Evolutionary conservation across 768 basidiomycete species (phyloP).

Genomic region (Phanerochaete carnosa): DNA sequence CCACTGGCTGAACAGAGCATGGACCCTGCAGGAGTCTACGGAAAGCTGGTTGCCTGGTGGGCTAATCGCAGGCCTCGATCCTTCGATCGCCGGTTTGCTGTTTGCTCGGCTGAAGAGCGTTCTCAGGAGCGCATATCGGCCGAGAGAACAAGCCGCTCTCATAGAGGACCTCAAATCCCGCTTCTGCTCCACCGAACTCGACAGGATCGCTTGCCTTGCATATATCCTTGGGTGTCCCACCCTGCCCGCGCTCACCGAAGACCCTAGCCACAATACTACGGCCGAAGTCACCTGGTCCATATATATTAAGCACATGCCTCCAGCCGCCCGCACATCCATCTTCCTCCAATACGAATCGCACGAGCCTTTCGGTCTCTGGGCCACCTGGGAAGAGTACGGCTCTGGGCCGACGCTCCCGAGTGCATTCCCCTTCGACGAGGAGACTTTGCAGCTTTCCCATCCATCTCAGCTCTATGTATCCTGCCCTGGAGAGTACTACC

Average conservation of each 20-base stretch:
- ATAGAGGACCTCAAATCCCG: not conserved
- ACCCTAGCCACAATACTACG: no score
- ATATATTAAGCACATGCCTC: not conserved
- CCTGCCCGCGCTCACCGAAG: not conserved
- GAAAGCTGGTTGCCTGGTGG: not conserved
- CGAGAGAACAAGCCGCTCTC: not conserved
- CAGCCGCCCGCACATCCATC: not conserved
- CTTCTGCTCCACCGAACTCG: not conserved
- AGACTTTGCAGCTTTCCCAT: not conserved
- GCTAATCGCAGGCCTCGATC: not conserved
- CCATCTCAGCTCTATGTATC: not conserved
- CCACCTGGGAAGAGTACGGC: not conserved
- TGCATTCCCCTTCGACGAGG: not conserved
- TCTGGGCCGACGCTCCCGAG: not conserved
- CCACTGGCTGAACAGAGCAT: constrained; percentile 1
- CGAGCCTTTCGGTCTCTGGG: not conserved
- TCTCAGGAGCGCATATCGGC: not conserved
- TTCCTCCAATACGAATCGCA: not conserved
- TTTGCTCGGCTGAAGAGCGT: not conserved
- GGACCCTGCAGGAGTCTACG: not conserved
- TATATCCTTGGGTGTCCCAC: not conserved
- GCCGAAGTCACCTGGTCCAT: not conserved
- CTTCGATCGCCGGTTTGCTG: not conserved
- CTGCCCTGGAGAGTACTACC: not conserved
- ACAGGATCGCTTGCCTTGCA: constrained; percentile 2